Base-by-base conservation (phyloP, 2,329 filamentous ascomycete species). In the Mycocentrospora acerina region DNA sequence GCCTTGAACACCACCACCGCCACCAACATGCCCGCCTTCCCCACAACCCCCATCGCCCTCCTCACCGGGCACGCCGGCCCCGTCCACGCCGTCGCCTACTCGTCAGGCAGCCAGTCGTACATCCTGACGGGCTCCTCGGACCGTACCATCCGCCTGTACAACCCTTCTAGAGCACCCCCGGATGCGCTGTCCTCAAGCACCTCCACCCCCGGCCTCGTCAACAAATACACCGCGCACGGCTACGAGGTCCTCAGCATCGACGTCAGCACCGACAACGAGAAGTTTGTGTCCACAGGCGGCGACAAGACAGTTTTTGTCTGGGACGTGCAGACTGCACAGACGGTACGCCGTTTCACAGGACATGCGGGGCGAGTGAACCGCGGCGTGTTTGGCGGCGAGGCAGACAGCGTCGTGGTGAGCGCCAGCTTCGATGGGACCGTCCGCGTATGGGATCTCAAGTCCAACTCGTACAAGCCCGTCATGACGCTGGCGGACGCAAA, bases 271-370 rank as follows among this genome's bases (percentile, higher is more conserved):
- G 85, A 89, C 71, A 98, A 98, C 68, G 80, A 88, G 51, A 82
- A 82, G 29, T 96, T 98, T 66, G 85, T 83, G 8, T 90, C 85
- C n/a, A 80, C 82, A 1, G 93, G 93, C 52, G 93, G 93, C 42
- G 93, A 98, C 71, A 87, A 91, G 55, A 78, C 80, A 45, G 89
- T 95, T 0, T 96, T 96, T 62, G 76, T 96, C 4, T 97, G 93
- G 93, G 93, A 98, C 68, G 93, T 97, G 0, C 77, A 85, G 31
- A 86, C 83, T 3, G 89, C 86, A 13, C 77, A 80, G 53, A 95
- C 91, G 4, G 72, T 86, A 17, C 79, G 88, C 15, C 79, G 93
- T 18, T 93, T 91, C 67, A 50, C 76, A 27, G 86, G 85, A 0
- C 88, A 93, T 68, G 76, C 75, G 2, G 80, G 81, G 29, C 75